Evolutionary conservation across 352 stramenopile genomes (phyloP).

Genomic region (Pythium myriotylum): DNA sequence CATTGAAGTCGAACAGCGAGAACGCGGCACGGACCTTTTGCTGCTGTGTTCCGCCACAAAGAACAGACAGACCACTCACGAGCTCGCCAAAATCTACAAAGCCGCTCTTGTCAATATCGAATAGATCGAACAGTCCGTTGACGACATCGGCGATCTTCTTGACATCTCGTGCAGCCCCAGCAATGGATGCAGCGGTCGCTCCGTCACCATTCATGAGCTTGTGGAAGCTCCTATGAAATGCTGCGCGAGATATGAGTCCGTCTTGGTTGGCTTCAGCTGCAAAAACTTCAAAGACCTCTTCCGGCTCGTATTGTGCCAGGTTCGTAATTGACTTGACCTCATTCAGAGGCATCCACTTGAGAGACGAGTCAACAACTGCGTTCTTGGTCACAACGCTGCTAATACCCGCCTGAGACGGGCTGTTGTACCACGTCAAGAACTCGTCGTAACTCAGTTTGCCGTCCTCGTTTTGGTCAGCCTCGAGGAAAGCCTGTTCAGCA

Average conservation of each 20-base stretch:
- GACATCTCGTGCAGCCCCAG: slow-evolving; percentile 30
- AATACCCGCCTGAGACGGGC: slow-evolving; percentile 64
- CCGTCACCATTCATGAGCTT: slow-evolving; percentile 52
- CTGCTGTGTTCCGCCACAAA: slow-evolving; percentile 84
- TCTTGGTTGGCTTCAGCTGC: slow-evolving; percentile 73
- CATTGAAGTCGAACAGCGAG: slow-evolving; percentile 88
- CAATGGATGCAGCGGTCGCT: slow-evolving; percentile 12
- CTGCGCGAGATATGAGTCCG: slow-evolving; percentile 65
- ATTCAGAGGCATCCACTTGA: slow-evolving; percentile 83
- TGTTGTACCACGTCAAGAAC: slow-evolving; percentile 87
- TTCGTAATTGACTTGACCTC: slow-evolving; percentile 85
- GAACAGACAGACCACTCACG: slow-evolving; percentile 76
- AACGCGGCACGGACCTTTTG: slow-evolving; percentile 89
- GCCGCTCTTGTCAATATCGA: slow-evolving; percentile 74
- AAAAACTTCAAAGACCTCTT: slow-evolving; percentile 90
- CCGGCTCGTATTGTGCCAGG: slow-evolving; percentile 69
- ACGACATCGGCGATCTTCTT: slow-evolving; percentile 62
- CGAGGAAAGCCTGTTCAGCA: slow-evolving; percentile 82
- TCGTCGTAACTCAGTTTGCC: slow-evolving; percentile 88
- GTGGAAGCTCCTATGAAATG: slow-evolving; percentile 81
- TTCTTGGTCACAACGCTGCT: slow-evolving; percentile 72
- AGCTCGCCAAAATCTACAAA: slow-evolving; percentile 86
- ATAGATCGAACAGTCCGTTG: slow-evolving; percentile 78
- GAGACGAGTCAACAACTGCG: slow-evolving; percentile 69
- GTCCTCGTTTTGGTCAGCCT: slow-evolving; percentile 80